These are phyloP conservation scores for Boletellus deceptivus DNA, from an alignment of 1,284 basidiomycete genomes.

Conservation along the genomic window DNA sequence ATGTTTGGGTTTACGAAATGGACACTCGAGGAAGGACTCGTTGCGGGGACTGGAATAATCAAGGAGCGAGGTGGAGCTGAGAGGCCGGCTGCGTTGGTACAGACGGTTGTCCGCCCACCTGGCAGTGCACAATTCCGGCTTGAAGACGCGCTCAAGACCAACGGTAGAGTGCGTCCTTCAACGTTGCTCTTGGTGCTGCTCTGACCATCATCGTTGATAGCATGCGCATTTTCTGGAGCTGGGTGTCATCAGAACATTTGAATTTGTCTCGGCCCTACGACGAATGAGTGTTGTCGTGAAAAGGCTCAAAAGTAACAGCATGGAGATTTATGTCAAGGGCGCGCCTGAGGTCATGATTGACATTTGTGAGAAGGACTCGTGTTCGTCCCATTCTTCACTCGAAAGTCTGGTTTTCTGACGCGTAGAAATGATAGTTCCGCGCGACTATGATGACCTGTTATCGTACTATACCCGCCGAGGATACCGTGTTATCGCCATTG, in stretches of 20 bases:
- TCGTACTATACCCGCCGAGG: conserved; percentile 98
- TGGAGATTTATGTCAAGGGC: conserved; percentile 99
- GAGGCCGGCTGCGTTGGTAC: conserved; percentile 89
- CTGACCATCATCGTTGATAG: conserved; percentile 38
- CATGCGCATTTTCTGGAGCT: conserved; percentile 95
- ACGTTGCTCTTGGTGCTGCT: neutral
- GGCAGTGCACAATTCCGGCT: conserved; percentile 86
- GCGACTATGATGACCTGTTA: conserved; percentile 95
- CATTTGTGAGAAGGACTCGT: conserved; percentile 87
- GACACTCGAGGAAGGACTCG: conserved; percentile 91
- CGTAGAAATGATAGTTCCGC: conserved; percentile 64
- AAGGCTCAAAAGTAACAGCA: conserved; percentile 87
- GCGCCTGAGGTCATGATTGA: conserved; percentile 98
- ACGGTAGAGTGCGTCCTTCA: conserved; percentile 56
- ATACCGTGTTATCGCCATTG: conserved; percentile 97
- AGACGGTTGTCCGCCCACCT: conserved; percentile 94
- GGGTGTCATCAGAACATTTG: conserved; percentile 94
- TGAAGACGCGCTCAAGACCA: conserved; percentile 88
- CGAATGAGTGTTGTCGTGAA: conserved; percentile 99
- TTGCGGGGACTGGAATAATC: conserved; percentile 66
- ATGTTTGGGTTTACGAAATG: conserved; percentile 98
- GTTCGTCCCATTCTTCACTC: conserved; percentile 48
- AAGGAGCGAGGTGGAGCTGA: conserved; percentile 63
- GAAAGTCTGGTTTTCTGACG: conserved; percentile 5
- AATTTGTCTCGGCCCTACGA: conserved; percentile 91